These are phyloP conservation scores for Leccinum variicolor DNA, from an alignment of 768 basidiomycete species.

Conservation along the genomic window DNA sequence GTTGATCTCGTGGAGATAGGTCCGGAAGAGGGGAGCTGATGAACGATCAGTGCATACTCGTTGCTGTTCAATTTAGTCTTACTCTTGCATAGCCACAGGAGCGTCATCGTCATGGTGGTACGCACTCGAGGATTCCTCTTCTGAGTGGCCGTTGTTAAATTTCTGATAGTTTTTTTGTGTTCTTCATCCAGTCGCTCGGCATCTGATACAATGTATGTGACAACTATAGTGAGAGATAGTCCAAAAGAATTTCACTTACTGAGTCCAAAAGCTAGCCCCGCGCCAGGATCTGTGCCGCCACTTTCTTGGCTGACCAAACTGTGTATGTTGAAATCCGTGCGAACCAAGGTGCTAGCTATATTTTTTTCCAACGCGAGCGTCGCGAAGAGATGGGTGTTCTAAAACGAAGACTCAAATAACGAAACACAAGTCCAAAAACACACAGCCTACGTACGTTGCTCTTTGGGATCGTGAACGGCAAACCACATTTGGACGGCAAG, in stretches of 20 bases:
- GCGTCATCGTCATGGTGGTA: constrained; percentile 20
- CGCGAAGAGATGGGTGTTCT: constrained; percentile 9
- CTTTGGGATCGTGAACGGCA: constrained; percentile 4
- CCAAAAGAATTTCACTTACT: constrained; percentile 6
- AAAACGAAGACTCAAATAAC: neutral
- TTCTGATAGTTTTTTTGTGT: constrained; percentile 10
- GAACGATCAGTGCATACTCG: neutral
- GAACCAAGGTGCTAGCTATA: constrained; percentile 14
- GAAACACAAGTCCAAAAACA: neutral
- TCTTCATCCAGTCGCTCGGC: neutral
- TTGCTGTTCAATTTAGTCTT: neutral
- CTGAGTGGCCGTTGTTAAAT: constrained; percentile 5
- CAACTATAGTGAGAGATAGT: neutral
- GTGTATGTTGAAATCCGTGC: neutral
- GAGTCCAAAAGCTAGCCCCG: constrained; percentile 13
- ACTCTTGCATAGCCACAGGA: constrained; percentile 23
- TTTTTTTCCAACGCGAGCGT: constrained; percentile 7
- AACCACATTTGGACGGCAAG: constrained; percentile 22
- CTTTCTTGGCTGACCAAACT: neutral
- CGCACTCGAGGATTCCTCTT: constrained; percentile 10
- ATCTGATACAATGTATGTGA: constrained; percentile 1
- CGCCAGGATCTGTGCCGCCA: neutral
- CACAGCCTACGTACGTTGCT: constrained; percentile 3
- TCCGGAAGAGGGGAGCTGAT: constrained; percentile 6
- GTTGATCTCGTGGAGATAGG: constrained; percentile 4